These are phyloP conservation scores for Lyophyllum semitale DNA, from an alignment of 768 basidiomycete genomes.

Conservation along the genomic window DNA sequence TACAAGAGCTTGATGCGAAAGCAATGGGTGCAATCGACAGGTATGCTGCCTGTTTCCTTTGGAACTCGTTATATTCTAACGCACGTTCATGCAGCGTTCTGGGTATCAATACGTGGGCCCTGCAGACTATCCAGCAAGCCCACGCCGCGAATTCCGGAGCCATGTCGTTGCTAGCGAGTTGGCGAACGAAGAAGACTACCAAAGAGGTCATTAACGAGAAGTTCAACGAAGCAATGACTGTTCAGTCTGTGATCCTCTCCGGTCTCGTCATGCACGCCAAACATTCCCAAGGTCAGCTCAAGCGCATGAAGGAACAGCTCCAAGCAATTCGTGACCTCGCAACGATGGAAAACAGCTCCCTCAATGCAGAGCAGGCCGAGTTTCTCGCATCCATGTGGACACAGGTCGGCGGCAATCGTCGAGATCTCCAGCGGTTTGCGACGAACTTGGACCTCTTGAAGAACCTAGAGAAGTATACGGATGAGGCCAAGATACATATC, in stretches of 20 bases:
- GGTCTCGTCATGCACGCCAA: slow-evolving; percentile 48
- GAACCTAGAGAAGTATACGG: slow-evolving; percentile 42
- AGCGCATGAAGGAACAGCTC: slow-evolving; percentile 45
- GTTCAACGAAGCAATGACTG: slow-evolving; percentile 42
- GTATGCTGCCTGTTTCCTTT: slow-evolving; percentile 29
- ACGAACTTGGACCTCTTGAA: slow-evolving; percentile 38
- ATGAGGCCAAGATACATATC: slow-evolving; percentile 46
- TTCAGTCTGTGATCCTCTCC: slow-evolving; percentile 37
- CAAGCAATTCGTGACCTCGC: slow-evolving; percentile 40
- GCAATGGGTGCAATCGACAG: slow-evolving; percentile 54
- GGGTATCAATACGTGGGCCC: slow-evolving; percentile 51
- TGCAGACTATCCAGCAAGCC: slow-evolving; percentile 38
- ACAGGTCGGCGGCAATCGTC: slow-evolving; percentile 45
- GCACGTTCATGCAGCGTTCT: slow-evolving; percentile 36
- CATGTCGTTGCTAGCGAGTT: slow-evolving; percentile 3
- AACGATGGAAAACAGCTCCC: slow-evolving; percentile 39
- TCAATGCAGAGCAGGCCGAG: slow-evolving; percentile 30
- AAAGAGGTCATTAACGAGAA: slow-evolving; percentile 24
- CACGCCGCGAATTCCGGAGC: background rate
- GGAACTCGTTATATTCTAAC: background rate
- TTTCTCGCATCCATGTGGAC: slow-evolving; percentile 57
- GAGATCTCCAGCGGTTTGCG: slow-evolving; percentile 31
- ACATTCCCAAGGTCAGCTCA: slow-evolving; percentile 38
- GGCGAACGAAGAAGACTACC: slow-evolving; percentile 5
- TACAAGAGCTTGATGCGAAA: slow-evolving; percentile 46